These are phyloP conservation scores for Acrocalymma vagum DNA, from an alignment of 2,329 filamentous ascomycete species.

Conservation along the genomic window DNA sequence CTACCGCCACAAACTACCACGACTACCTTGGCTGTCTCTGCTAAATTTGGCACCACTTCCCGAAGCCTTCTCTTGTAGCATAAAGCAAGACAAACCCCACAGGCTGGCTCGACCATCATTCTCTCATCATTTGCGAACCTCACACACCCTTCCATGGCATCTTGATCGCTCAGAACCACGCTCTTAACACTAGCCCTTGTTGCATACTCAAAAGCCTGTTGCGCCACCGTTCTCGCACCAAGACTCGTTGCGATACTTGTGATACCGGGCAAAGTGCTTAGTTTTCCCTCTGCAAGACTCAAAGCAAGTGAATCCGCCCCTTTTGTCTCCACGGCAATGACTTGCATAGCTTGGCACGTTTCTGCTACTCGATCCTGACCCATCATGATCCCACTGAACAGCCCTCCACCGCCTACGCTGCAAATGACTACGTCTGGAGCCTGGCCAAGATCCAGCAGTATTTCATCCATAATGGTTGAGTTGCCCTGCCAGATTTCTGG, in stretches of 20 bases:
- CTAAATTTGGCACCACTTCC: constrained; percentile 49
- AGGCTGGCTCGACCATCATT: constrained; percentile 81
- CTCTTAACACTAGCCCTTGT: constrained; percentile 63
- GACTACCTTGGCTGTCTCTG: constrained; percentile 76
- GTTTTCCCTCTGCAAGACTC: constrained; percentile 62
- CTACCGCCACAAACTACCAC: constrained; percentile 80
- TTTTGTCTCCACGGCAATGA: constrained; percentile 77
- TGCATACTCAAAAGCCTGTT: constrained; percentile 68
- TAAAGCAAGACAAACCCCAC: constrained; percentile 77
- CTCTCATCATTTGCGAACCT: constrained; percentile 81
- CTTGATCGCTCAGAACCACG: constrained; percentile 73
- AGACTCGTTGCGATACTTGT: constrained; percentile 78
- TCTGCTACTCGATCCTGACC: too few relatives aligned
- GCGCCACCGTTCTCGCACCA: constrained; percentile 72
- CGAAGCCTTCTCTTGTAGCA: constrained; percentile 70
- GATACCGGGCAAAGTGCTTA: constrained; percentile 72
- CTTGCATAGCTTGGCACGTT: constrained; percentile 46
- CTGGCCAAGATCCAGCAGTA: constrained; percentile 47
- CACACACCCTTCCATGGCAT: constrained; percentile 78
- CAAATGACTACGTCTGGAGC: constrained; percentile 75
- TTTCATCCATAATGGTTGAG: constrained; percentile 62
- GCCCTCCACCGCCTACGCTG: constrained; percentile 78
- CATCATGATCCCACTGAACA: constrained; percentile 76
- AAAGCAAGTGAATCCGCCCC: constrained; percentile 76
- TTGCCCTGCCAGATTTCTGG: constrained; percentile 71